Conservation (phyloP, 2,329 filamentous ascomycete genomes). For the Aureobasidium mangrovei region DNA sequence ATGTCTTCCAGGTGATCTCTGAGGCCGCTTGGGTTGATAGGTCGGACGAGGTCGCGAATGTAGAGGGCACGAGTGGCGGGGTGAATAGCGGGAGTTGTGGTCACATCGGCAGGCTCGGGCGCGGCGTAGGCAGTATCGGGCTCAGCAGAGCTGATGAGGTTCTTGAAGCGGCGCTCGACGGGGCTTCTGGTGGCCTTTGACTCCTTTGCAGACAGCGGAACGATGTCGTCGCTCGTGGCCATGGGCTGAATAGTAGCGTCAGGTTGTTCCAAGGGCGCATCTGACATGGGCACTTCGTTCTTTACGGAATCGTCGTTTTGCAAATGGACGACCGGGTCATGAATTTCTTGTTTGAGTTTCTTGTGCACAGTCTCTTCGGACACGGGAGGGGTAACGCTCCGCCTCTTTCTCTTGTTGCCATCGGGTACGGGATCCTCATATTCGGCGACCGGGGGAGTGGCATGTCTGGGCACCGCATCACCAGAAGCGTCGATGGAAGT, state of each 20-base stretch:
- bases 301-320: background rate
- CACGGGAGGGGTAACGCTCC: slow-evolving; percentile 32
- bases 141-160: slow-evolving; percentile 17
- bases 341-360: slow-evolving; percentile 30
- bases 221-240: slow-evolving; percentile 24
- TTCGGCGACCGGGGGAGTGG: background rate
- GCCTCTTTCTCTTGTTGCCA: slow-evolving; percentile 33
- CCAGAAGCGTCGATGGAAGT: background rate
- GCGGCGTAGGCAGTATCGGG: background rate
- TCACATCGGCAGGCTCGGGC: slow-evolving; percentile 8
- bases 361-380: slow-evolving; percentile 33
- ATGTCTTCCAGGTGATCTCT: slow-evolving; percentile 61
- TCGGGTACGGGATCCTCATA: background rate
- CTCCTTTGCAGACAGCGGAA: slow-evolving; percentile 6
- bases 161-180: slow-evolving; percentile 26
- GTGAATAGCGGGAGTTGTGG: slow-evolving; percentile 31
- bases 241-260: background rate
- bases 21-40: slow-evolving; percentile 61
- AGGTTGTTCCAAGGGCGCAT: slow-evolving; percentile 18
- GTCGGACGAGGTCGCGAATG: slow-evolving; percentile 83
- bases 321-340: slow-evolving; percentile 1
- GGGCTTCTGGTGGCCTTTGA: background rate
- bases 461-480: background rate
- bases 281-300: slow-evolving; percentile 16
- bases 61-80: slow-evolving; percentile 61